phyloP scores from a whole-genome alignment of 208 protist species.

The Trypanosoma mega region DNA sequence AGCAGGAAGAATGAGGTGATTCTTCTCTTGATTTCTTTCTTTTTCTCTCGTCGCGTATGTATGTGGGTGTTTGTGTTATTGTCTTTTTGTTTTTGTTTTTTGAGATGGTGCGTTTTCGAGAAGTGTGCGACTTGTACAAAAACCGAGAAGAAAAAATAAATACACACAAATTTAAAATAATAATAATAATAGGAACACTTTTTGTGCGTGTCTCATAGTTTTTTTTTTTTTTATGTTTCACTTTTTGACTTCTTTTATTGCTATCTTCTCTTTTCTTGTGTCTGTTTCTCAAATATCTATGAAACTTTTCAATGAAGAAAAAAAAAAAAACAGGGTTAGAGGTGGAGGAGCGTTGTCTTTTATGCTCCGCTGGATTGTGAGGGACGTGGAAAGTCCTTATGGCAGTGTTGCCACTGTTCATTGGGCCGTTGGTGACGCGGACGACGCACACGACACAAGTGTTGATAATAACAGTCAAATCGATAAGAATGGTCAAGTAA shows the following conservation, averaged over 20 bases:
- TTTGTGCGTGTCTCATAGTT: background rate
- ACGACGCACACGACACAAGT: constrained; percentile 12
- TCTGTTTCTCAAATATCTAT: background rate
- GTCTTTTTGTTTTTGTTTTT: too few relatives aligned
- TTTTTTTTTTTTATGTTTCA: background rate
- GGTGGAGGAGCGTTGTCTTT: background rate
- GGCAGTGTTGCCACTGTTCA: constrained; percentile 74
- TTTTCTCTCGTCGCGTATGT: too few relatives aligned
- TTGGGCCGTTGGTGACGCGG: constrained; percentile 56
- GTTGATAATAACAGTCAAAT: background rate
- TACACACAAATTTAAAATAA: too few relatives aligned
- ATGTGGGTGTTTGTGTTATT: too few relatives aligned
- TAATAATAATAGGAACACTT: too few relatives aligned
- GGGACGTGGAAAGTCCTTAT: constrained; percentile 75
- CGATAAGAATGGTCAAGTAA: background rate
- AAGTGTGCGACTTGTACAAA: too few relatives aligned
- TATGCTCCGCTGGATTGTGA: constrained; percentile 72
- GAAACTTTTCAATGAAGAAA: background rate
- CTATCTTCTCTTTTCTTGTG: background rate
- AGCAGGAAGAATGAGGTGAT: background rate
- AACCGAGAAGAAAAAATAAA: too few relatives aligned
- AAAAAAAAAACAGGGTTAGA: background rate
- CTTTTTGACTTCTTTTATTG: background rate
- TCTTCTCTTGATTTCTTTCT: background rate
- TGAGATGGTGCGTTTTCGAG: too few relatives aligned